phyloP scores from a whole-genome alignment of 192 early-diverging fungal species.

The Coemansia sp. region DNA sequence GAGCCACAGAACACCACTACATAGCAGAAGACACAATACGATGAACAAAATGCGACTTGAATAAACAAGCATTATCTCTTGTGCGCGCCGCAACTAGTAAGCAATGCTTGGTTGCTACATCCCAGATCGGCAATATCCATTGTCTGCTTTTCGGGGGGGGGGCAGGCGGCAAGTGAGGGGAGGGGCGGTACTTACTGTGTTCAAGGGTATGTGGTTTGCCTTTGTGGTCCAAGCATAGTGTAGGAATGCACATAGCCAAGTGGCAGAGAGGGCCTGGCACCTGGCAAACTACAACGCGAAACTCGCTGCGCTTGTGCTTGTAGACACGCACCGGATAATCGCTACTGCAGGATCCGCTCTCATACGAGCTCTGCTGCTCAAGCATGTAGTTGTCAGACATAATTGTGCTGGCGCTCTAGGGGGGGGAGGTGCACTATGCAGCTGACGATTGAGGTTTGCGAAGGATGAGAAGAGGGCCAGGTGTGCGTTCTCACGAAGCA shows the following conservation, averaged over 20 bases:
- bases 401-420: not conserved
- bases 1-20: slow-evolving; percentile 86
- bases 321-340: slow-evolving; percentile 54
- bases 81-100: slow-evolving; percentile 1
- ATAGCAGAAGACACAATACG: slow-evolving; percentile 6
- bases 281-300: slow-evolving; percentile 66
- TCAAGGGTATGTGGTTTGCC: slow-evolving; percentile 86
- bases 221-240: slow-evolving; percentile 63
- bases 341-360: slow-evolving; percentile 17
- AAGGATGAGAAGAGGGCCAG: not conserved
- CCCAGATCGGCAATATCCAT: slow-evolving; percentile 7
- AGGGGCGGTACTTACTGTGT: slow-evolving; percentile 47
- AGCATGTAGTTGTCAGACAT: slow-evolving; percentile 41
- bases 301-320: slow-evolving; percentile 51
- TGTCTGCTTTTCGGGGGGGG: slow-evolving; percentile 3
- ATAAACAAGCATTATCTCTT: slow-evolving; percentile 5
- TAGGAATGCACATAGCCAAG: slow-evolving; percentile 71
- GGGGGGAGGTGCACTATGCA: not conserved
- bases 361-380: slow-evolving; percentile 36
- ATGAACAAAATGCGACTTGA: not conserved
- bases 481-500: slow-evolving; percentile 7
- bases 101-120: not conserved
- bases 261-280: slow-evolving; percentile 69
- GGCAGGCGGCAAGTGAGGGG: slow-evolving; percentile 7
- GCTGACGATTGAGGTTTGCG: not conserved